phyloP scores from a whole-genome alignment of 441 rosid species.

The Erodium texanum region DNA sequence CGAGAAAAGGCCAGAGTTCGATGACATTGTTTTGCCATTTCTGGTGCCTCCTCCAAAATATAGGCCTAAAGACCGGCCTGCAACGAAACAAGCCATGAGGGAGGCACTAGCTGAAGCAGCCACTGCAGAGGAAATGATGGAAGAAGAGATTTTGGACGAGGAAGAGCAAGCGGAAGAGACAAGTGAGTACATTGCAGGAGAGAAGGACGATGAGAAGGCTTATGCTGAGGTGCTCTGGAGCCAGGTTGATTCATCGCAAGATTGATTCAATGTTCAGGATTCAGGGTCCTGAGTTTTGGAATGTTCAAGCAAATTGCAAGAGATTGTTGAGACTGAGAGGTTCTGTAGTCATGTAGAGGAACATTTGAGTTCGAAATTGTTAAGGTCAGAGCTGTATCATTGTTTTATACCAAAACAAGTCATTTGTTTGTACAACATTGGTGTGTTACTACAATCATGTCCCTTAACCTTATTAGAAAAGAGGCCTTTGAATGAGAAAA shows the following conservation, averaged over 20 bases:
- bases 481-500: too few species aligned
- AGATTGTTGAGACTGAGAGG: too few species aligned
- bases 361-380: not conserved
- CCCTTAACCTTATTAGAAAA: too few species aligned
- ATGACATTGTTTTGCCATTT: constrained; percentile 63
- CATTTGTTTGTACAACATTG: too few species aligned
- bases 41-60: constrained; percentile 76
- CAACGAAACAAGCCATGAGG: constrained; percentile 65
- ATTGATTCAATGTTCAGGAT: constrained; percentile 29
- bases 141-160: constrained; percentile 37
- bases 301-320: too few species aligned
- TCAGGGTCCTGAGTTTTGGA: too few species aligned
- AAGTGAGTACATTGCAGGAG: constrained; percentile 32
- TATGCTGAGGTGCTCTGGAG: constrained; percentile 66
- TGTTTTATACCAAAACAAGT: not conserved
- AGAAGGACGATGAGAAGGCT: constrained; percentile 68
- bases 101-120: constrained; percentile 34
- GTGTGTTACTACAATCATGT: too few species aligned
- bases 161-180: constrained; percentile 44
- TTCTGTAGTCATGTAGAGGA: too few species aligned
- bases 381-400: too few species aligned
- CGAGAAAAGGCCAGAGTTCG: constrained; percentile 28
- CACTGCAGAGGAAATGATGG: too few species aligned
- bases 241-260: constrained; percentile 52
- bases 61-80: constrained; percentile 56